A percentile compares a stretch with the other conserved stretches of the same genome.
Conservation (phyloP, 352 stramenopile genomes). For the Aphanomyces cochlioides region DNA sequence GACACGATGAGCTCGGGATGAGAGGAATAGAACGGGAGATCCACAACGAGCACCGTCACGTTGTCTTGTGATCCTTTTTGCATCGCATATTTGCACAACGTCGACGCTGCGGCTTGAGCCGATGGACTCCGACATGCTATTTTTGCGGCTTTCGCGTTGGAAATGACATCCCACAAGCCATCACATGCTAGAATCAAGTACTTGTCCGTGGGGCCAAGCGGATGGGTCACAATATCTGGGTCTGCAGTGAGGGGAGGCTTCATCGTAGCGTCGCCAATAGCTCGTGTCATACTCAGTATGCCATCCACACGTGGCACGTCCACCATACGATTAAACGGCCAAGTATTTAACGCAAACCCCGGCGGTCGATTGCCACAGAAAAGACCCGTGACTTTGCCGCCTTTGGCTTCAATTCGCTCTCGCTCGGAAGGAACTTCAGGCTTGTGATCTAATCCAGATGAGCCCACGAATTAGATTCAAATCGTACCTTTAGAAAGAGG, state of each 20-base stretch:
- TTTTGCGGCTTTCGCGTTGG: constrained; percentile 57
- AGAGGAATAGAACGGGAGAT: constrained; percentile 53
- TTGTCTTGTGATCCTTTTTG: constrained; percentile 63
- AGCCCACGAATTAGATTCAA: neutral
- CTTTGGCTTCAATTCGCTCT: constrained; percentile 62
- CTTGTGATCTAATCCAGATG: constrained; percentile 59
- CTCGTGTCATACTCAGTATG: constrained; percentile 71
- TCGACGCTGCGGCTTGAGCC: constrained; percentile 53
- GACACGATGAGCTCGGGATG: neutral
- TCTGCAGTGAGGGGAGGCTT: constrained; percentile 76
- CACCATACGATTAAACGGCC: constrained; percentile 69
- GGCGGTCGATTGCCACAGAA: constrained; percentile 35
- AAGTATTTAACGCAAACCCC: constrained; percentile 62
- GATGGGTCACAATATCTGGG: constrained; percentile 65
- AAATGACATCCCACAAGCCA: constrained; percentile 81
- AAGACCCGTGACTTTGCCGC: constrained; percentile 54
- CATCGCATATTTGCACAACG: constrained; percentile 58
- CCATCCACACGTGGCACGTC: constrained; percentile 81
- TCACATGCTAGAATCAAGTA: constrained; percentile 80
- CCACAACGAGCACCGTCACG: constrained; percentile 70
- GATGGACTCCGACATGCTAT: constrained; percentile 49
- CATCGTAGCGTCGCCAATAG: constrained; percentile 75
- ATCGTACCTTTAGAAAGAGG: constrained; percentile 50
- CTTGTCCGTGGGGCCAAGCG: constrained; percentile 50
- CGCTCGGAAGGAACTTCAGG: constrained; percentile 72